Evolutionary conservation across 768 basidiomycete genomes (phyloP), one percentile per base, ranked within the genome.

Genomic region (Hirschioporus abietinus): DNA sequence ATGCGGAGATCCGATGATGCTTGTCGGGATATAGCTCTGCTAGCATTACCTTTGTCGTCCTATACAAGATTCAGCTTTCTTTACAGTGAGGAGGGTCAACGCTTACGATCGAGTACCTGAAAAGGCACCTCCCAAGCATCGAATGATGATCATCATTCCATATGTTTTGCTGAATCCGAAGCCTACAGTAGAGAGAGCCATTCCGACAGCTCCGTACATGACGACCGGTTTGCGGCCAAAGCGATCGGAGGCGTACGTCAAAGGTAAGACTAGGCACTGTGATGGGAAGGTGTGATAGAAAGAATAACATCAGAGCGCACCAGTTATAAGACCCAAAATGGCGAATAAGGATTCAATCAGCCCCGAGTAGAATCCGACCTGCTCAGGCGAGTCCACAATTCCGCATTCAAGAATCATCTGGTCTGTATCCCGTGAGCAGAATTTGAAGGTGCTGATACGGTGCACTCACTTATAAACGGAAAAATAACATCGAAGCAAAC

Each of bases 161-260:
- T 15, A 61, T 61, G 60, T 61, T 25, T 34, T 25, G 60, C 60
- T 61, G 15, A 61, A 18, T 15, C 60, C 60, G 17, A 61, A 61
- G 30, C 10, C 15, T 15, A 60, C 25, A 27, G 64, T 62, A 27
- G 69, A 65, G 59, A 71, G 27, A 18, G 60, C 24, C 12, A 67
- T 35, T 9, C 24, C 61, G 18, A 67, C 70, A 27, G 70, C 67
- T 0, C 68, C 35, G 7, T 35, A 26, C 20, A 84, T 71, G 63
- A 85, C 76, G 7, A 84, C 81, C 7, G 83, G 83, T 65, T 83
- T 82, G 26, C 84, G 80, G 7, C 84, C 83, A 60, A 84, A 74
- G 3, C 74, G 74, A 65, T 84, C 83, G 0, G 84, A 85, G 0
- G 79, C 71, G 8, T 80, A 75, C 52, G 80, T 79, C 84, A 83